These are phyloP conservation scores for Poa annua DNA, from an alignment of 176 grass and related monocot species.

Conservation along the genomic window DNA sequence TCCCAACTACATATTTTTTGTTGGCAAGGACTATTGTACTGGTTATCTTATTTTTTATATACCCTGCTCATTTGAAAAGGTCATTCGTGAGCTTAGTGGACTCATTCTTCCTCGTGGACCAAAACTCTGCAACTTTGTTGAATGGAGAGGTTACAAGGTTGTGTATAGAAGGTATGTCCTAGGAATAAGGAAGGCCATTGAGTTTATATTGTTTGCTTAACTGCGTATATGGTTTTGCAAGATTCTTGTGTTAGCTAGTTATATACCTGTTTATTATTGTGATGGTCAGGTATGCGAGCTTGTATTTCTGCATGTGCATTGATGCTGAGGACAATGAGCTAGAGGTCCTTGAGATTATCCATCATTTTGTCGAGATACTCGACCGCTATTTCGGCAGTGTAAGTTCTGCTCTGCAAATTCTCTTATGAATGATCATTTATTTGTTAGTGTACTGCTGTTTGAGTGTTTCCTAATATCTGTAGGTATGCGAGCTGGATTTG, in stretches of 20 bases:
- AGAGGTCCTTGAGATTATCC: conserved; percentile 95
- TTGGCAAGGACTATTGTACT: not conserved
- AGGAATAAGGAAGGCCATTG: not conserved
- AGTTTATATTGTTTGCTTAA: conserved; percentile 4
- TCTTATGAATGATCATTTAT: not conserved
- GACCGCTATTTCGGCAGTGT: conserved; percentile 99
- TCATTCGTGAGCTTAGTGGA: conserved; percentile 90
- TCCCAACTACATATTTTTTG: conserved; percentile 6
- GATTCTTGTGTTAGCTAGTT: conserved; percentile 10
- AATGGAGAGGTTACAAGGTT: conserved; percentile 97
- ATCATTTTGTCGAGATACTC: conserved; percentile 96
- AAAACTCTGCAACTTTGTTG: conserved; percentile 97
- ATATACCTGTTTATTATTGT: conserved; percentile 40
- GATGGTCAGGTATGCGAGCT: conserved; percentile 81
- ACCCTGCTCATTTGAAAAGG: conserved; percentile 53
- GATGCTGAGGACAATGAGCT: conserved; percentile 96
- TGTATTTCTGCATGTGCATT: conserved; percentile 99
- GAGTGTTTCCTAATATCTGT: conserved; percentile 27
- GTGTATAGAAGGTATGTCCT: conserved; percentile 86
- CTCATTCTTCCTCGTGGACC: conserved; percentile 84
- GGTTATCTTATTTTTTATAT: conserved; percentile 15
- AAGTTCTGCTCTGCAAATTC: conserved; percentile 22
- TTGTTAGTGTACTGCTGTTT: conserved; percentile 32
- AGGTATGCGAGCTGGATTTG: conserved; percentile 99
- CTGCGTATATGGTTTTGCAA: conserved; percentile 17